Percentiles rank a stretch among this genome's conserved stretches.
Evolutionary conservation across 306 rosid genomes (phyloP).

Genomic region (Urtica urens): DNA sequence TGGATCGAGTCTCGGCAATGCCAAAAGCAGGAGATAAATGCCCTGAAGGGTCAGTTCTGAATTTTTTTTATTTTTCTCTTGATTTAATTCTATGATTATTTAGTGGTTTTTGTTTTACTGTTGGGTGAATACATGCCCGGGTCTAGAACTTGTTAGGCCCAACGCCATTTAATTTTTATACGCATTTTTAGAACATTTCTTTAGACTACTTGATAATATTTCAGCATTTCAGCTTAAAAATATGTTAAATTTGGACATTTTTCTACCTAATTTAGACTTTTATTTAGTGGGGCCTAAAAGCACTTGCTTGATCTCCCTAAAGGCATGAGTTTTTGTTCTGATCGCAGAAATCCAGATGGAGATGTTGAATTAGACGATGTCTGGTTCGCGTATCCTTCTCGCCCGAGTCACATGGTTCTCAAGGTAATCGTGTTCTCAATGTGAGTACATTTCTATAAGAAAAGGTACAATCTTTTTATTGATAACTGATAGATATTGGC

Average conservation of each 20-base stretch:
- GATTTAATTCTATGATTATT: no score
- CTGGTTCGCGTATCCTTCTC: constrained; percentile 85
- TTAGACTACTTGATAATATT: no score
- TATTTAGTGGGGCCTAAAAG: no score
- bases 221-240: no score
- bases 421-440: constrained; percentile 31
- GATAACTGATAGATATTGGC: background rate
- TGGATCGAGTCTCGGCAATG: constrained; percentile 68
- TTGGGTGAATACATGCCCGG: no score
- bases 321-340: constrained; percentile 12
- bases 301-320: no score
- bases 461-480: background rate
- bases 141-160: no score
- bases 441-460: background rate
- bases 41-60: constrained; percentile 44
- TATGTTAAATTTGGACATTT: no score
- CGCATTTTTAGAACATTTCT: no score
- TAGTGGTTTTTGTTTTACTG: no score
- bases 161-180: no score
- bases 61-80: background rate
- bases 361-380: constrained; percentile 71
- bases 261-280: no score
- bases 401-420: constrained; percentile 58
- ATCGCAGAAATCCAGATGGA: constrained; percentile 60
- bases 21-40: constrained; percentile 50